Conservation (phyloP, 1,139 yeast genomes). For the Hansenula sp. region DNA sequence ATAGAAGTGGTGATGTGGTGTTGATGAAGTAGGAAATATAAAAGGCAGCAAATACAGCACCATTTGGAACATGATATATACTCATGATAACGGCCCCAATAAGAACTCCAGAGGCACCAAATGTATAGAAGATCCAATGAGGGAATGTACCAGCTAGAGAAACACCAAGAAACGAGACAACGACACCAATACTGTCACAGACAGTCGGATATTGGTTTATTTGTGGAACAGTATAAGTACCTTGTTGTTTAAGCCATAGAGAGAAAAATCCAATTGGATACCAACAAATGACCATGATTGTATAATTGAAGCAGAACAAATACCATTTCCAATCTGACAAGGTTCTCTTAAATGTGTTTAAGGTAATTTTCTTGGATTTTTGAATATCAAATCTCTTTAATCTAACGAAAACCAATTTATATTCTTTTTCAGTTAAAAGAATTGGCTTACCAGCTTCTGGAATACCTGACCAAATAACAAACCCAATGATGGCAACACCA, state of each 20-base stretch:
- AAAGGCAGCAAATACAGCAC: constrained; percentile 10
- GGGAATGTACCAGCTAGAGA: constrained; percentile 22
- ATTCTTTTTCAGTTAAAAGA: constrained; percentile 24
- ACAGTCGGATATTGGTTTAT: constrained; percentile 16
- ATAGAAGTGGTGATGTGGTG: constrained; percentile 3
- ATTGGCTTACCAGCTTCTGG: constrained; percentile 9
- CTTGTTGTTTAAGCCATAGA: constrained; percentile 13
- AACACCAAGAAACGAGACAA: constrained; percentile 8
- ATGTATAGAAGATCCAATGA: constrained; percentile 22
- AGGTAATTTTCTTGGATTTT: constrained; percentile 1
- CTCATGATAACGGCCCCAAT: constrained; percentile 27
- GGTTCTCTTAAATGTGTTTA: constrained; percentile 21
- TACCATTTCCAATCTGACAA: constrained; percentile 16
- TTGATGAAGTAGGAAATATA: constrained; percentile 34
- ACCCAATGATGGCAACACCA: constrained; percentile 45
- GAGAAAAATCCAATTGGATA: constrained; percentile 13
- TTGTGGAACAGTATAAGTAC: constrained; percentile 11
- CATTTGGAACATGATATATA: constrained; percentile 30
- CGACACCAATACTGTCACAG: constrained; percentile 10
- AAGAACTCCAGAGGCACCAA: constrained; percentile 9
- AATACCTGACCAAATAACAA: constrained; percentile 61
- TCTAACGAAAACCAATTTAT: constrained; percentile 46
- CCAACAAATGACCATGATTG: constrained; percentile 38
- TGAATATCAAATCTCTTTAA: constrained; percentile 26
- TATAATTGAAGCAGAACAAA: constrained; percentile 41